These are phyloP conservation scores for Tylopilus sp. DNA, from an alignment of 768 basidiomycete genomes.

Conservation along the genomic window DNA sequence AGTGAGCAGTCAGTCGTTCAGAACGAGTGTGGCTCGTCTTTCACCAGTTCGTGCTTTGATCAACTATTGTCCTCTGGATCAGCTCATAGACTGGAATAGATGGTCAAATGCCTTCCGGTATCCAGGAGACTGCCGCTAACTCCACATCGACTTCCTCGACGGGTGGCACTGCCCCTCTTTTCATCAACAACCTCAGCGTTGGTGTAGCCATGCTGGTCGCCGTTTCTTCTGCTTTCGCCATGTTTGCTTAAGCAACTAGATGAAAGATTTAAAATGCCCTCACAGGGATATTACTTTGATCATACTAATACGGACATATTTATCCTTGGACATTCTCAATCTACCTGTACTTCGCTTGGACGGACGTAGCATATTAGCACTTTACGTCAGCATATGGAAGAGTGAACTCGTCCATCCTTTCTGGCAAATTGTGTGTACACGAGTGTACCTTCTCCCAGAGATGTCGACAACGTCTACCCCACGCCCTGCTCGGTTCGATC, in stretches of 20 bases:
- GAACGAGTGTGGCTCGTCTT: slow-evolving; percentile 45
- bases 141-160: slow-evolving; percentile 18
- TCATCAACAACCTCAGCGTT: slow-evolving; percentile 17
- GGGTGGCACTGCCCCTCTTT: slow-evolving; percentile 20
- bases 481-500: slow-evolving; percentile 33
- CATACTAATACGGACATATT: slow-evolving; percentile 1
- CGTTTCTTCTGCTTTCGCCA: slow-evolving; percentile 33
- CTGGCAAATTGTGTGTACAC: too few relatives aligned
- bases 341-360: not conserved
- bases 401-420: not conserved
- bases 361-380: not conserved
- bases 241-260: slow-evolving; percentile 30
- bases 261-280: not conserved
- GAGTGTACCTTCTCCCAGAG: slow-evolving; percentile 2
- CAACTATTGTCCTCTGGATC: not conserved
- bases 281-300: not conserved
- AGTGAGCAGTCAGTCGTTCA: slow-evolving; percentile 28
- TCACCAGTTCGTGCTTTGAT: slow-evolving; percentile 43
- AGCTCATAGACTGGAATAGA: slow-evolving; percentile 20
- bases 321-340: not conserved
- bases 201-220: slow-evolving; percentile 31
- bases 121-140: slow-evolving; percentile 24
- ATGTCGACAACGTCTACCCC: slow-evolving; percentile 32
- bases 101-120: slow-evolving; percentile 28
- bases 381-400: slow-evolving; percentile 21